Percentiles rank a stretch among this genome's conserved stretches.
Evolutionary conservation across 140 eudicot species (phyloP).

Genomic region (Bidens hawaiensis): DNA sequence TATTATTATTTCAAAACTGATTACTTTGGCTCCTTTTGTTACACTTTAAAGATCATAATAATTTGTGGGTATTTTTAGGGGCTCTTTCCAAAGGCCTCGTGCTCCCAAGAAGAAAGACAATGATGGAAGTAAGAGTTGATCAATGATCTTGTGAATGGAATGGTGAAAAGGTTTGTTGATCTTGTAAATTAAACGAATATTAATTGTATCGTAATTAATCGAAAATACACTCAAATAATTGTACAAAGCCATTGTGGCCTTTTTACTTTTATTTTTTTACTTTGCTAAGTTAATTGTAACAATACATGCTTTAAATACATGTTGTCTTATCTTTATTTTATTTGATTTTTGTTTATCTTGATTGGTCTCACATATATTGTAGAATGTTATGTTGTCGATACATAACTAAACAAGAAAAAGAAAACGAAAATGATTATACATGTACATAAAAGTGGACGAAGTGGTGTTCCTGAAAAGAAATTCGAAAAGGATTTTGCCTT

Average conservation of each 20-base stretch:
- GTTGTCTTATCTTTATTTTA: no score
- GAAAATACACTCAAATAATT: background rate
- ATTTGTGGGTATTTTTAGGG: conserved; percentile 4
- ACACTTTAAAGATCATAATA: background rate
- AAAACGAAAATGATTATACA: no score
- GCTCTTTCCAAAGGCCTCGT: conserved; percentile 24
- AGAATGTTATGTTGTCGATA: no score
- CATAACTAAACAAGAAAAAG: no score
- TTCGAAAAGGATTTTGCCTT: no score
- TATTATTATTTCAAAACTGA: no score
- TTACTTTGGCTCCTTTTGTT: no score
- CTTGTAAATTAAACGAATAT: background rate
- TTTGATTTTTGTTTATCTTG: no score
- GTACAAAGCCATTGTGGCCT: background rate
- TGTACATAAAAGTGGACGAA: no score
- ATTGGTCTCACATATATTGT: no score
- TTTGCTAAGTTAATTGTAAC: background rate
- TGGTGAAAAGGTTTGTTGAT: background rate
- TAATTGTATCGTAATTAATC: background rate
- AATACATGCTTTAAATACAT: no score
- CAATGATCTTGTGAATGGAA: background rate
- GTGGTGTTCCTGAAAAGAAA: no score
- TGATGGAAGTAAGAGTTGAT: conserved; percentile 16
- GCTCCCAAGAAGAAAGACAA: conserved; percentile 18
- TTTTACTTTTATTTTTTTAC: background rate